These are phyloP conservation scores for Extremus antarcticus DNA, from an alignment of 495 filamentous ascomycete species.

Conservation along the genomic window DNA sequence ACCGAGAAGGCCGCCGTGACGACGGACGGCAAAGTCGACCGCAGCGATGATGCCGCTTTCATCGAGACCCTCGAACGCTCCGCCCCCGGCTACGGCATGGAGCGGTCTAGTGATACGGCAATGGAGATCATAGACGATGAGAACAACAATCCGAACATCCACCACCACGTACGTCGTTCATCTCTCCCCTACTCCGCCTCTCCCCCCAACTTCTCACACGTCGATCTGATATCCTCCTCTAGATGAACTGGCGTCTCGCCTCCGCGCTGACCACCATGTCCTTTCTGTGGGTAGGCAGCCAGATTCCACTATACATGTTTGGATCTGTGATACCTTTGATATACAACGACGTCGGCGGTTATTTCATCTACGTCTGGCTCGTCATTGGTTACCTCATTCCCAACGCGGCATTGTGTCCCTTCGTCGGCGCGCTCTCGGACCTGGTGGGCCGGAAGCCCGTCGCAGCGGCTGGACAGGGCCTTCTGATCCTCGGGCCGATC, in stretches of 20 bases:
- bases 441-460: slow-evolving; percentile 59
- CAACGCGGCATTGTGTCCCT: slow-evolving; percentile 59
- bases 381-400: slow-evolving; percentile 57
- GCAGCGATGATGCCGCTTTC: too few species aligned
- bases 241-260: slow-evolving; percentile 27
- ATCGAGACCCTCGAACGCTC: background rate
- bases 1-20: too few species aligned
- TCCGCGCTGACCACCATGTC: slow-evolving; percentile 54
- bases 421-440: slow-evolving; percentile 62
- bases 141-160: background rate
- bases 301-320: slow-evolving; percentile 28
- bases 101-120: background rate
- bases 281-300: slow-evolving; percentile 38
- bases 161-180: background rate
- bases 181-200: too few species aligned
- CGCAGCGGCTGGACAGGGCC: slow-evolving; percentile 47
- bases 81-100: background rate
- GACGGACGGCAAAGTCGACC: too few species aligned
- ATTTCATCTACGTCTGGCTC: slow-evolving; percentile 62
- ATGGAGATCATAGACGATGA: background rate
- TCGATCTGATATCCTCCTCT: background rate
- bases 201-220: background rate
- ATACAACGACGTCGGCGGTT: slow-evolving; percentile 54
- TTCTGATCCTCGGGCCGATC: slow-evolving; percentile 55
- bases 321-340: slow-evolving; percentile 46